Evolutionary conservation across 2,329 filamentous ascomycete genomes (phyloP), one percentile per base, ranked within the genome.

Genomic region (Escovopsis sp.): DNA sequence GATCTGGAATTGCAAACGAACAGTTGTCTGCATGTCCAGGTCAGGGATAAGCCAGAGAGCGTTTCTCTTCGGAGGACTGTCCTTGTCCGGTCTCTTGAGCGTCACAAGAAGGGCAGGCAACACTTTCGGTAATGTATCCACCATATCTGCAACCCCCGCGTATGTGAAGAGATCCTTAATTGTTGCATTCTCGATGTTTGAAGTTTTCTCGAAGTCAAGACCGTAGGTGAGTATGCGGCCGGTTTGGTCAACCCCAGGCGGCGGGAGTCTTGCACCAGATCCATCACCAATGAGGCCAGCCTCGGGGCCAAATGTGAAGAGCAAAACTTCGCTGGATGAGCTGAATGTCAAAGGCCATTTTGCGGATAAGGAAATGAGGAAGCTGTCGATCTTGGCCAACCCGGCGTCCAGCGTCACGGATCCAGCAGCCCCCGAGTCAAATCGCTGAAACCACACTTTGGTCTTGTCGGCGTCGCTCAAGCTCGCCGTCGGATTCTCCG

Each of bases 331-430:
- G 32, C 15, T 30, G 4, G 37, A 26, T n/a, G 44, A 46, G 34
- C 35, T 46, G 41, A 46, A 46, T 5, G 38, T 46, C 28, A 46
- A 19, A 3, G 26, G 12, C 44, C 44, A 43, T 12, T 38, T 37
- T 28, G 19, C 4, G 12, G 33, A n/a, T 12, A 46, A 18, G 2
- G 4, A 15, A 26, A 43, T 23, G 11, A 34, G 4, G 15, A 46
- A 43, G 34, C 34, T 38, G 12, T 38, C 12, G 12, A 46, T 36
- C 4, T 41, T 28, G 9, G 26, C 11, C n/a, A 32, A 12, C 4
- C 41, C 9, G 6, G 12, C 12, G 10, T 46, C 34, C 12, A 41
- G 10, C 7, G 33, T 43, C 15, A 43, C 26, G 6, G 44, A 43
- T 4, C 26, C 18, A 12, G 6, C 35, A 4, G 30, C 44, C 8